phyloP scores from a whole-genome alignment of 306 rosid species.

The Vachellia collinsii region DNA sequence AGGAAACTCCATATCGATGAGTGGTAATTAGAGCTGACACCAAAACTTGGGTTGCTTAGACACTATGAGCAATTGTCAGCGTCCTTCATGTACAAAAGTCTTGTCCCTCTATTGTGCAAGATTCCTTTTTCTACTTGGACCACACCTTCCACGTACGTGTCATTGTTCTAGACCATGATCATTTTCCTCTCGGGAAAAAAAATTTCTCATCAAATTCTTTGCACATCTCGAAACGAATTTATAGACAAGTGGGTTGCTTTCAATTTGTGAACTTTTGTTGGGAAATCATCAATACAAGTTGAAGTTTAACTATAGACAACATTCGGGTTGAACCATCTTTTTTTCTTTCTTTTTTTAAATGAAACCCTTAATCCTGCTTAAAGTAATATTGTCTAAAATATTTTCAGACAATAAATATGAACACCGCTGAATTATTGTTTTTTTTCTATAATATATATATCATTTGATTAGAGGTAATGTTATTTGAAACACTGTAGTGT shows the following conservation, averaged over 20 bases:
- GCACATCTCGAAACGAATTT: not conserved
- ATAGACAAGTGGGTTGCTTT: not conserved
- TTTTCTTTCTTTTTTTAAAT: no score
- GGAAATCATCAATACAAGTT: not conserved
- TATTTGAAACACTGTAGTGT: no score
- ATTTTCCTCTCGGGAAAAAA: not conserved
- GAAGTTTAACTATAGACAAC: not conserved
- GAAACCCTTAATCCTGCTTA: no score
- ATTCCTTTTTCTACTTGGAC: slow-evolving; percentile 43
- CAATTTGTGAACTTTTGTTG: not conserved
- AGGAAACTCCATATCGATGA: slow-evolving; percentile 30
- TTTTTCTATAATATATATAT: no score
- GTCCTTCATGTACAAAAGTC: slow-evolving; percentile 26
- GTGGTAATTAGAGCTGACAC: slow-evolving; percentile 6
- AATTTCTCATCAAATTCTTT: not conserved
- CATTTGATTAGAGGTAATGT: no score
- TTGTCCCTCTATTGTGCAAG: slow-evolving; percentile 22
- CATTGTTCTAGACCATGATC: not conserved
- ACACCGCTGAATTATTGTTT: no score
- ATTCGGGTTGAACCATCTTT: not conserved
- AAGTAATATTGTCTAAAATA: no score
- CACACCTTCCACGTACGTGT: slow-evolving; percentile 20
- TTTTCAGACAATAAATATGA: no score
- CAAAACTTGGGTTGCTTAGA: slow-evolving; percentile 17
- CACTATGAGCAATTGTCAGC: slow-evolving; percentile 35